Evolutionary conservation across 148 eudicot genomes (phyloP), one percentile per base, ranked within the genome.

Genomic region (Rhododendron kiyosumense): DNA sequence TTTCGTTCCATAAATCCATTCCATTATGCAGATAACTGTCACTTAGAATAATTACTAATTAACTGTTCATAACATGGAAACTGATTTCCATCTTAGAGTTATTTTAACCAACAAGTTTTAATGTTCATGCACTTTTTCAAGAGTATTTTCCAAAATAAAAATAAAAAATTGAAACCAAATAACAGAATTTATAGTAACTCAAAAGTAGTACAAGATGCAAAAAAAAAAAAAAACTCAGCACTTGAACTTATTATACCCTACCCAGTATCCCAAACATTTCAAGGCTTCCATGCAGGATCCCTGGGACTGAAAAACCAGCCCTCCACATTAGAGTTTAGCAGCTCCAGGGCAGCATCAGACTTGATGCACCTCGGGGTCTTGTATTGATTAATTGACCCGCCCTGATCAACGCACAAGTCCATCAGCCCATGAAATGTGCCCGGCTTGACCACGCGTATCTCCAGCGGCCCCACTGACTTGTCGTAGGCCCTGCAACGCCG

Each of bases 351-450:
- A 79, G 90, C 85, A 28, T 77, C 85, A 36, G 93, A 92, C 79
- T 90, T 92, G 6, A 95, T 90, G 75, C 97, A 94, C 91, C 95
- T 89, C 5, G 98, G 98, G n/a, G 97, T 94, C 86, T 94, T 95
- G 76, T 95, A 95, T 90, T 95, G 97, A 74, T 93, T 95, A 12
- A 95, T 93, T 4, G 98, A 95, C 30, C 30, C 96, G 3, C 96
- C 98, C 59, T 90, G 92, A 2, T 83, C 90, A 20, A 95, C 93
- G 46, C 83, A 90, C 82, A 92, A 81, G 84, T 95, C 98, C 98
- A 95, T 95, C 80, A 95, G 79, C 11, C 83, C 84, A 73, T 94
- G 95, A 61, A 95, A 95, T 0, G 97, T 94, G 49, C 98, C 98
- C 0, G 84, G 30, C 85, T 89, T 85, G 20, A 95, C 97, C 0